These are phyloP conservation scores for Huiozyma sinensis DNA, from an alignment of 805 yeast genomes.

Conservation along the genomic window DNA sequence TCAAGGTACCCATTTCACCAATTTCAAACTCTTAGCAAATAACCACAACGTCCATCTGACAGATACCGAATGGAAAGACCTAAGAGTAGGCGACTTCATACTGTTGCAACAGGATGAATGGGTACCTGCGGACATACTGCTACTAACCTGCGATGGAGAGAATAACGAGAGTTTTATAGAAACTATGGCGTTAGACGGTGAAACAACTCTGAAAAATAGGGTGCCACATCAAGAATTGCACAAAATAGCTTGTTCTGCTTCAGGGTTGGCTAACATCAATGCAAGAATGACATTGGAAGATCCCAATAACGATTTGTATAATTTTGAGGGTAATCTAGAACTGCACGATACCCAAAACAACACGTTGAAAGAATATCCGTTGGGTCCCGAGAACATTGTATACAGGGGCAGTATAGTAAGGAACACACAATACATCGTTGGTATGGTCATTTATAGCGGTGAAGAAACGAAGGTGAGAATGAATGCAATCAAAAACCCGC, in stretches of 20 bases:
- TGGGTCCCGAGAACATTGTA: slow-evolving; percentile 72
- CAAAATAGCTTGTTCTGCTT: slow-evolving; percentile 38
- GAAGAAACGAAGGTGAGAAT: slow-evolving; percentile 92
- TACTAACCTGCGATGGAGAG: slow-evolving; percentile 53
- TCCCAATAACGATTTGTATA: slow-evolving; percentile 85
- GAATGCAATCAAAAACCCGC: slow-evolving; percentile 84
- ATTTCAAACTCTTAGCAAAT: slow-evolving; percentile 12
- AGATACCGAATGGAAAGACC: slow-evolving; percentile 53
- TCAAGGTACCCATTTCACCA: slow-evolving; percentile 13
- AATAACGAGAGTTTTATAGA: slow-evolving; percentile 69
- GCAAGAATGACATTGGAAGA: slow-evolving; percentile 68
- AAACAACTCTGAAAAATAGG: slow-evolving; percentile 77
- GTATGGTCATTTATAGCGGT: slow-evolving; percentile 85
- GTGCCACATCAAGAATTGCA: slow-evolving; percentile 56
- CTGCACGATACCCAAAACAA: slow-evolving; percentile 28
- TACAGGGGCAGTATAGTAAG: slow-evolving; percentile 87
- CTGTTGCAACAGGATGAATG: slow-evolving; percentile 71
- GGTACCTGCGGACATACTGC: slow-evolving; percentile 84
- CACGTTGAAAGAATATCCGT: slow-evolving; percentile 38
- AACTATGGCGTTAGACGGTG: slow-evolving; percentile 97
- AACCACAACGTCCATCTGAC: slow-evolving; percentile 15
- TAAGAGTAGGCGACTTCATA: slow-evolving; percentile 82
- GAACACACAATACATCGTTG: slow-evolving; percentile 66
- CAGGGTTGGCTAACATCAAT: slow-evolving; percentile 38
- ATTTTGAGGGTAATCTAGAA: slow-evolving; percentile 70